Conservation (phyloP, 2,329 filamentous ascomycete genomes). For the Aspergillus alliaceus region DNA sequence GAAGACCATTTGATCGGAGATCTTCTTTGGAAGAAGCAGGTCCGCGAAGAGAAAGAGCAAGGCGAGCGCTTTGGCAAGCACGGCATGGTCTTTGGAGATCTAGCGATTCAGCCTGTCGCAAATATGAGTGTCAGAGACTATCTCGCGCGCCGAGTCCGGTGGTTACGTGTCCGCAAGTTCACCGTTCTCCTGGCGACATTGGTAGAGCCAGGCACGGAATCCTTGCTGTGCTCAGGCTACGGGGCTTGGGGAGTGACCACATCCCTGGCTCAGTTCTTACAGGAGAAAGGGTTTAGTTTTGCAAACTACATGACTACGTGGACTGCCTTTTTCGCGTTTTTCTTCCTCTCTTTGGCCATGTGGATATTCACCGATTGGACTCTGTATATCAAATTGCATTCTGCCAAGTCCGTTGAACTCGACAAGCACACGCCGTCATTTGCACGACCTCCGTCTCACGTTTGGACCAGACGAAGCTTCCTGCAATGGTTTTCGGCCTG, state of each 20-base stretch:
- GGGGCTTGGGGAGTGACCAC: slow-evolving; percentile 77
- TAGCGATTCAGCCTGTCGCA: slow-evolving; percentile 86
- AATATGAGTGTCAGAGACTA: slow-evolving; percentile 77
- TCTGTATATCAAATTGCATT: slow-evolving; percentile 73
- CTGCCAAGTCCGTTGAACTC: slow-evolving; percentile 66
- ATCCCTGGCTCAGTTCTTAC: slow-evolving; percentile 59
- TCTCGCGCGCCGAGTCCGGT: slow-evolving; percentile 76
- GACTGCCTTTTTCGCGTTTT: slow-evolving; percentile 64
- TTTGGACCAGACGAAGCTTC: slow-evolving; percentile 56
- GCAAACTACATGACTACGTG: slow-evolving; percentile 65
- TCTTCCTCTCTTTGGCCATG: slow-evolving; percentile 61
- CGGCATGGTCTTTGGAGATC: slow-evolving; percentile 77
- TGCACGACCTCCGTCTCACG: slow-evolving; percentile 53
- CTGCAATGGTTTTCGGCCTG: slow-evolving; percentile 76
- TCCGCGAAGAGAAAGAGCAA: slow-evolving; percentile 36
- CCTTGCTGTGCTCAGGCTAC: slow-evolving; percentile 78
- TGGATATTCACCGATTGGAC: slow-evolving; percentile 79
- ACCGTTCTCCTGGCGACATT: slow-evolving; percentile 86
- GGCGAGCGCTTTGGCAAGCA: slow-evolving; percentile 67
- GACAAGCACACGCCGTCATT: slow-evolving; percentile 75
- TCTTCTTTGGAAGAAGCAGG: slow-evolving; percentile 68
- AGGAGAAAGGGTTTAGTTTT: slow-evolving; percentile 33
- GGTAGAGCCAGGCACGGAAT: slow-evolving; percentile 90
- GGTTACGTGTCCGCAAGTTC: slow-evolving; percentile 92
- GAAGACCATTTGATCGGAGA: slow-evolving; percentile 97